These are phyloP conservation scores for Ambrosiella xylebori DNA, from an alignment of 2,329 filamentous ascomycete genomes.

Conservation along the genomic window DNA sequence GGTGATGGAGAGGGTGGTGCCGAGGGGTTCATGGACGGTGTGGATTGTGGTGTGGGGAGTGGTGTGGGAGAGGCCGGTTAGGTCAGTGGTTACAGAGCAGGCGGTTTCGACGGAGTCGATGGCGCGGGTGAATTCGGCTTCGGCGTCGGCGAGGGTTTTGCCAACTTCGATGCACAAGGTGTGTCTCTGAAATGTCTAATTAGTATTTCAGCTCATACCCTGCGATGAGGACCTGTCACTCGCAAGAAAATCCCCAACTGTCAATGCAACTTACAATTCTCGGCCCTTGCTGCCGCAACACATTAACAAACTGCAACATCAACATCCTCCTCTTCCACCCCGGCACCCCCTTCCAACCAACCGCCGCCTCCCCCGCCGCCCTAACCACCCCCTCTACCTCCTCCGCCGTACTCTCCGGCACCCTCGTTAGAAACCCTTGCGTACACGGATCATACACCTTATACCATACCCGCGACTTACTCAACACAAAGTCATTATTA, in stretches of 20 bases:
- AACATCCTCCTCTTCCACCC: neutral
- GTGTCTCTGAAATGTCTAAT: slow-evolving; percentile 1
- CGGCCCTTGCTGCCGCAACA: slow-evolving; percentile 6
- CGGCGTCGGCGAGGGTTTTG: slow-evolving; percentile 15
- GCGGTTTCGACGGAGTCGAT: slow-evolving; percentile 15
- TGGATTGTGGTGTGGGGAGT: neutral
- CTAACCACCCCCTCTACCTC: slow-evolving; percentile 14
- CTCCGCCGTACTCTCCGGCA: slow-evolving; percentile 15
- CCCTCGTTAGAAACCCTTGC: slow-evolving; percentile 15
- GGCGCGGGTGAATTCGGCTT: slow-evolving; percentile 15
- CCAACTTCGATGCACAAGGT: slow-evolving; percentile 14
- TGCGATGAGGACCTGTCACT: too few relatives aligned
- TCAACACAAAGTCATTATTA: slow-evolving; percentile 14
- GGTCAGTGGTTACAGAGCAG: slow-evolving; percentile 4
- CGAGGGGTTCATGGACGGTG: slow-evolving; percentile 24
- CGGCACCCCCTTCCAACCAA: slow-evolving; percentile 8
- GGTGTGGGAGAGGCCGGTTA: neutral
- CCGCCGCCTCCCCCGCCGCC: slow-evolving; percentile 12
- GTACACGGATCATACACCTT: slow-evolving; percentile 15
- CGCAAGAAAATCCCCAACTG: neutral
- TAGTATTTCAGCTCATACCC: neutral
- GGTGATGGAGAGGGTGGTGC: slow-evolving; percentile 36
- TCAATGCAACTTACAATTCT: slow-evolving; percentile 10
- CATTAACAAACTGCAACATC: slow-evolving; percentile 4
- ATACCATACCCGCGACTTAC: slow-evolving; percentile 14